Evolutionary conservation across 2,329 filamentous ascomycete genomes (phyloP), one percentile per base, ranked within the genome.

Genomic region (Paracorniculantispora psalliotae): DNA sequence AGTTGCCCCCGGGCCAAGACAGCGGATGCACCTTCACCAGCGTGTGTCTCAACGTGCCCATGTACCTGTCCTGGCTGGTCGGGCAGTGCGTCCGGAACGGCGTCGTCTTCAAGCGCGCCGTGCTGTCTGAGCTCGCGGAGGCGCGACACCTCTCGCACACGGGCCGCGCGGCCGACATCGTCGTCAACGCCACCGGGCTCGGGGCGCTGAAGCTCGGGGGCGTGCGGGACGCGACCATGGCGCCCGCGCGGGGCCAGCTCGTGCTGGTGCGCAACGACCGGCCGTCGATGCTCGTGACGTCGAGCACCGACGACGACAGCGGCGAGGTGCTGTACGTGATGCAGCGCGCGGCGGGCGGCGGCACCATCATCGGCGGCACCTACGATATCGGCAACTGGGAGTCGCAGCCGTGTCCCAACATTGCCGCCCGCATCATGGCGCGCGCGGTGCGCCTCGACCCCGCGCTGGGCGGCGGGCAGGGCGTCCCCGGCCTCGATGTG

Each of bases 111-210:
- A 82, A 83, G 66, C 83, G 90, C 21, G 84, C 75, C 2, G 71
- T 81, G 1, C 73, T 92, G 49, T 73, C 75, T n/a, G 89, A 97
- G 71, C 82, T 97, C 60, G 74, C 79, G 0, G 88, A 96, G 44
- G 91, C 91, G 0, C 63, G 74, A 66, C 56, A 53, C 12, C 71
- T 75, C 49, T 71, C 71, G 67, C 81, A 87, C 68, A 78, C 81
- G 0, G 83, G 84, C 10, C 72, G 77, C 4, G 62, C 66, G n/a
- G 86, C 86, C 2, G 84, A 89, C 66, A 72, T 96, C 2, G 76
- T 96, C 1, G 77, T 97, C 65, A 97, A 97, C 70, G 90, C 91
- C 65, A 93, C 92, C 0, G 93, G 92, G 0, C 77, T 97, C 8
- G 81, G 87, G 8, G 86, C 92, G 0, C 81, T 81, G 46, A 86